These are phyloP conservation scores for Daldinia decipiens DNA, from an alignment of 495 filamentous ascomycete species.

Conservation along the genomic window DNA sequence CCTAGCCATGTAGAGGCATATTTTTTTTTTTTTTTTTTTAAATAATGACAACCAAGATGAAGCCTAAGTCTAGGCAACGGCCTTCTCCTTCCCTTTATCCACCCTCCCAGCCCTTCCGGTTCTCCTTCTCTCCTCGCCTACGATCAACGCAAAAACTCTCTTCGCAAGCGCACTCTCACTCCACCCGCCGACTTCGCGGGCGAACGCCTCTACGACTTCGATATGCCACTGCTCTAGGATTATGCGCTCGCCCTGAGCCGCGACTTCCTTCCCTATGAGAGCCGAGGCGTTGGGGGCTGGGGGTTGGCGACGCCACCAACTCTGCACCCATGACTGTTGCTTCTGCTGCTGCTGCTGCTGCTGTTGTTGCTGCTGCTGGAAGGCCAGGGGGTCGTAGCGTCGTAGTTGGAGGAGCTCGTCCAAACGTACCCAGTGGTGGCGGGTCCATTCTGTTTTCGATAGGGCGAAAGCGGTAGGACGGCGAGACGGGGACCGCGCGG, in stretches of 20 bases:
- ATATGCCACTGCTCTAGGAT: constrained; percentile 62
- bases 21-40: too few relatives aligned
- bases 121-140: constrained; percentile 56
- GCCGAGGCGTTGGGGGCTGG: constrained; percentile 1
- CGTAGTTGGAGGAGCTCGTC: constrained; percentile 52
- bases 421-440: constrained; percentile 55
- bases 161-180: constrained; percentile 57
- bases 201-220: constrained; percentile 61
- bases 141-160: constrained; percentile 61
- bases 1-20: too few relatives aligned
- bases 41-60: neutral
- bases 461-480: constrained; percentile 16
- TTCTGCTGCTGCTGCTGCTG: neutral
- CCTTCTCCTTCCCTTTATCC: constrained; percentile 15
- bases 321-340: neutral
- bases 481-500: constrained; percentile 5
- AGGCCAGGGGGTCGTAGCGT: constrained; percentile 39
- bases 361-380: constrained; percentile 36
- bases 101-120: constrained; percentile 11
- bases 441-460: constrained; percentile 54
- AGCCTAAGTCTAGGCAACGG: neutral
- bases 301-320: constrained; percentile 5
- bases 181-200: constrained; percentile 56
- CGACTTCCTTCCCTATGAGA: constrained; percentile 52
- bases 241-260: constrained; percentile 50